Conservation (phyloP, 139 green algal species). For the Pycnococcus provasolii region DNA sequence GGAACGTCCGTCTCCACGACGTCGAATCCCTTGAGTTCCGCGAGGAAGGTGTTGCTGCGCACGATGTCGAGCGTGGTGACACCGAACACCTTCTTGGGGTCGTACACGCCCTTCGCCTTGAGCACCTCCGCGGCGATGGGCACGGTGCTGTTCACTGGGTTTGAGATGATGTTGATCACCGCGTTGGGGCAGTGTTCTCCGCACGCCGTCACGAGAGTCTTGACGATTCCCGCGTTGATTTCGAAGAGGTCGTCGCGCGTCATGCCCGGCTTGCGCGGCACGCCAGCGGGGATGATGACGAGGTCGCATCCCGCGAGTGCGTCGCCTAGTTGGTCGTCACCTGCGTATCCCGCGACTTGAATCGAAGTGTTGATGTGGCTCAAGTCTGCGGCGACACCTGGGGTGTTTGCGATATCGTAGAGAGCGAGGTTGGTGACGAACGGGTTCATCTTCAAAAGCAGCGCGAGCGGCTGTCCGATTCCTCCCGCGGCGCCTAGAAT, state of each 20-base stretch:
- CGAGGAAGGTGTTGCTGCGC: constrained; percentile 49
- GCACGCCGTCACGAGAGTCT: constrained; percentile 61
- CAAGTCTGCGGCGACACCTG: constrained; percentile 81
- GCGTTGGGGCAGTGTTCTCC: constrained; percentile 57
- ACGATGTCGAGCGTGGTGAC: constrained; percentile 81
- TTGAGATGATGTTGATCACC: constrained; percentile 81
- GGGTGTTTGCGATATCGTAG: constrained; percentile 82
- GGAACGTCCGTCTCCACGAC: constrained; percentile 69
- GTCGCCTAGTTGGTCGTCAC: constrained; percentile 60
- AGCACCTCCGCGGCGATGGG: constrained; percentile 90
- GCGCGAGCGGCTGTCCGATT: constrained; percentile 87
- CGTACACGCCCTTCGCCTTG: constrained; percentile 64
- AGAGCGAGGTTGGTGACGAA: constrained; percentile 58
- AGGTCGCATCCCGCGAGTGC: constrained; percentile 72
- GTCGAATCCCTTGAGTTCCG: constrained; percentile 55
- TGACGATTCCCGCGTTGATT: constrained; percentile 96
- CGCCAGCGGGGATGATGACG: constrained; percentile 83
- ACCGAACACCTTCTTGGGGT: constrained; percentile 43
- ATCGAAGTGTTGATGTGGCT: constrained; percentile 81
- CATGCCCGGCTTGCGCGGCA: constrained; percentile 95
- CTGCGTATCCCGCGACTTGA: constrained; percentile 57
- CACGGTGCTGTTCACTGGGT: constrained; percentile 97
- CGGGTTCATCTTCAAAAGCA: constrained; percentile 80
- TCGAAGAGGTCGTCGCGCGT: constrained; percentile 98
- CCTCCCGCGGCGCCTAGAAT: constrained; percentile 87